These are phyloP conservation scores for Paxillus involutus DNA, from an alignment of 768 basidiomycete genomes.

Conservation along the genomic window DNA sequence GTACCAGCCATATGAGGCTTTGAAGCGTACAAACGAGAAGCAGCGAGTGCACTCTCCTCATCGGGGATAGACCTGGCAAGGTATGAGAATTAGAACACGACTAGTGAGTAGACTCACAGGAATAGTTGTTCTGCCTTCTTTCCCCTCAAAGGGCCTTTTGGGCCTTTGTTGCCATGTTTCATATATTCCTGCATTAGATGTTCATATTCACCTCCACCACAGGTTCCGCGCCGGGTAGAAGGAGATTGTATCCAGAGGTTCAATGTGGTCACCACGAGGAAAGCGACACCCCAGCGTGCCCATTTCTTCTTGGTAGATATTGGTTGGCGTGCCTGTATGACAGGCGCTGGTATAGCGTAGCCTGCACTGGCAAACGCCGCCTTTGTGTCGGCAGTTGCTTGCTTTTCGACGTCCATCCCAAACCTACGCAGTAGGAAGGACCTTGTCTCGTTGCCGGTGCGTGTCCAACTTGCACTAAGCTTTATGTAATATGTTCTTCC, in stretches of 20 bases:
- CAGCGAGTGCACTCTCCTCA: conserved; percentile 44
- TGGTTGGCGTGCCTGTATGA: conserved; percentile 3
- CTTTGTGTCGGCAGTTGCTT: conserved; percentile 1
- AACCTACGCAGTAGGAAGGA: background rate
- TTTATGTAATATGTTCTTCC: too few species aligned
- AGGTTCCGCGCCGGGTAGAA: background rate
- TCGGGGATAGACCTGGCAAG: conserved; percentile 48
- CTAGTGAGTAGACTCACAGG: conserved; percentile 33
- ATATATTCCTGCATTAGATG: conserved; percentile 17
- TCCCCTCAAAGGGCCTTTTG: conserved; percentile 26
- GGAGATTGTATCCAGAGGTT: conserved; percentile 12
- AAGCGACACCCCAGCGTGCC: conserved; percentile 5
- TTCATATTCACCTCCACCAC: conserved; percentile 7
- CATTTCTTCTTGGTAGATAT: conserved; percentile 12
- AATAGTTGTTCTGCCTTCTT: conserved; percentile 44
- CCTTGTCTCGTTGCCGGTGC: too few species aligned
- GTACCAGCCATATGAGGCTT: conserved; percentile 66
- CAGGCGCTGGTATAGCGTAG: conserved; percentile 20
- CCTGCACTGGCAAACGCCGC: background rate
- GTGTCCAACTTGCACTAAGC: too few species aligned
- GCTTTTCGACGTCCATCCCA: conserved; percentile 21
- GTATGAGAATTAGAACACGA: background rate
- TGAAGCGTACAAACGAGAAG: conserved; percentile 52
- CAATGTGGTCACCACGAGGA: conserved; percentile 12
- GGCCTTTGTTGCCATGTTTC: conserved; percentile 13